Conservation (phyloP, 1,284 basidiomycete species). For the Phenoliferia sp. region DNA sequence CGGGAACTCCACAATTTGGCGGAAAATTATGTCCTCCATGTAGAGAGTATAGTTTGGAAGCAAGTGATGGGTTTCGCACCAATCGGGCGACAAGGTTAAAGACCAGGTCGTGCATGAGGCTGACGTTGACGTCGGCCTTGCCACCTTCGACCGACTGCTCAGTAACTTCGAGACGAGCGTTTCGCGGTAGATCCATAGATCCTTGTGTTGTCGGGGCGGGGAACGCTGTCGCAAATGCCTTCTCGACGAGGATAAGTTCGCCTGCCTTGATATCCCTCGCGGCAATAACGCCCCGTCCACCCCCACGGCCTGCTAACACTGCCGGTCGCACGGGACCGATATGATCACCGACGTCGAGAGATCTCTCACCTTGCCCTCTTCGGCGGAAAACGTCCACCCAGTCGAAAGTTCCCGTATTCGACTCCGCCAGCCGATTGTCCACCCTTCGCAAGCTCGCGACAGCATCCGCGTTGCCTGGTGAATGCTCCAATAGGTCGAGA, state of each 20-base stretch:
- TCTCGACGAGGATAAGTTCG: slow-evolving; percentile 18
- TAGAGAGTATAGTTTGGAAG: background rate
- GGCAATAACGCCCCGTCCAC: slow-evolving; percentile 14
- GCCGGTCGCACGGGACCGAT: slow-evolving; percentile 5
- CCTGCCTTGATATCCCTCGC: slow-evolving; percentile 13
- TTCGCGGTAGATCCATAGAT: background rate
- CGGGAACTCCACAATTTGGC: background rate
- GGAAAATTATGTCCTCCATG: background rate
- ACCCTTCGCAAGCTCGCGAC: background rate
- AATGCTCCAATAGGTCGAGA: background rate
- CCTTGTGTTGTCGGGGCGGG: background rate
- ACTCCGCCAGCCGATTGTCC: background rate
- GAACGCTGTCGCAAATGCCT: slow-evolving; percentile 2
- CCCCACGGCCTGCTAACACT: background rate
- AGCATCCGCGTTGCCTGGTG: background rate
- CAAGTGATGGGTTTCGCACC: background rate
- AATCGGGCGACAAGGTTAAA: background rate
- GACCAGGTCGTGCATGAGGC: background rate
- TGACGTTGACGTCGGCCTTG: background rate
- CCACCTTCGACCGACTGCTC: background rate
- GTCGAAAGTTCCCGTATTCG: background rate
- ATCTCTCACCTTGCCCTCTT: background rate
- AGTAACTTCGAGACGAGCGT: background rate
- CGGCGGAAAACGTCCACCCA: background rate
- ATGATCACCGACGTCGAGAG: slow-evolving; percentile 3